Conservation (phyloP, 179 eudicot genomes). For the Heliamphora pulchella region DNA sequence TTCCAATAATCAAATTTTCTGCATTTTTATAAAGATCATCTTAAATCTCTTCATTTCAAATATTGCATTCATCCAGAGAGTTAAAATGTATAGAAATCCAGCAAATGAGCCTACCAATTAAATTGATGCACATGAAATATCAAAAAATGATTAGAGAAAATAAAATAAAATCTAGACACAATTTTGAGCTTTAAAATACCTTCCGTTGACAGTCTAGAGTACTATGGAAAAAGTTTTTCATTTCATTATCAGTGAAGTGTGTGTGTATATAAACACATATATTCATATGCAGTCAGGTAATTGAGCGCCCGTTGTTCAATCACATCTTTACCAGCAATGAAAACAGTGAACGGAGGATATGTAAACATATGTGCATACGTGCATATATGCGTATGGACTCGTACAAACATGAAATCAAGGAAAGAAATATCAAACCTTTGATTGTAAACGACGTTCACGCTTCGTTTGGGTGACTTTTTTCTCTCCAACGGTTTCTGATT, state of each 20-base stretch:
- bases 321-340: not conserved
- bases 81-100: not conserved
- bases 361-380: too few relatives aligned
- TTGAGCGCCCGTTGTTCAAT: not conserved
- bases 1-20: too few relatives aligned
- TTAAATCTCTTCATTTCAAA: too few relatives aligned
- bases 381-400: not conserved
- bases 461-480: conserved; percentile 28
- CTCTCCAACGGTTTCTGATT: conserved; percentile 15
- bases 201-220: too few relatives aligned
- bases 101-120: too few relatives aligned
- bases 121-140: too few relatives aligned
- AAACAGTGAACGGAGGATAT: not conserved
- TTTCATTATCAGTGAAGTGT: too few relatives aligned
- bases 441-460: conserved; percentile 34
- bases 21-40: too few relatives aligned
- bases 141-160: too few relatives aligned
- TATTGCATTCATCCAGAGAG: not conserved
- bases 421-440: conserved; percentile 35
- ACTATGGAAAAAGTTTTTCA: too few relatives aligned
- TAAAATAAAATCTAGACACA: too few relatives aligned
- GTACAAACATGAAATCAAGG: not conserved
- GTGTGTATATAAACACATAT: too few relatives aligned
- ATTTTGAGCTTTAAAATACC: not conserved
- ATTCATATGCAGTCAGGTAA: not conserved